Evolutionary conservation across 169 alveolate species (phyloP).

Genomic region (Babesia gibsoni): DNA sequence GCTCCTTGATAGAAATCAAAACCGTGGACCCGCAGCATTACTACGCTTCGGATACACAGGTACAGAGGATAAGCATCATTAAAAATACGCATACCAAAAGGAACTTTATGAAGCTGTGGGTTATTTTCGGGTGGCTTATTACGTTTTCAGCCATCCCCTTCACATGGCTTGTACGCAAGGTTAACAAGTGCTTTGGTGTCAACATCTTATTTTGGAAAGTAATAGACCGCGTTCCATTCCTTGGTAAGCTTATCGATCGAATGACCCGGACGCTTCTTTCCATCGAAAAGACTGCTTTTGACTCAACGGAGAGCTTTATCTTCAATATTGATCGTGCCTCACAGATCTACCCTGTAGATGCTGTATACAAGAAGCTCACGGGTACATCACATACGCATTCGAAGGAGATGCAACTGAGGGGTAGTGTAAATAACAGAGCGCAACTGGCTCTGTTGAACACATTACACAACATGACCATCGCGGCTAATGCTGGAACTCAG

Average conservation of each 20-base stretch:
- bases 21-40: slow-evolving; percentile 4
- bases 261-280: background rate
- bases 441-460: too few species aligned
- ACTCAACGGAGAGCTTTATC: slow-evolving; percentile 4
- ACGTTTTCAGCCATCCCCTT: background rate
- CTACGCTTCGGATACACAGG: slow-evolving; percentile 5
- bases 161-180: background rate
- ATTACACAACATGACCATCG: too few species aligned
- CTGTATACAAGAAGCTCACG: slow-evolving; percentile 1
- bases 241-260: background rate
- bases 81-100: background rate
- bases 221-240: background rate
- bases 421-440: too few species aligned
- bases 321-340: slow-evolving; percentile 8
- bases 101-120: slow-evolving; percentile 3
- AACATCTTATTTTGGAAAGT: background rate
- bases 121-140: background rate
- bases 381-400: too few species aligned
- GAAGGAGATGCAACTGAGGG: too few species aligned
- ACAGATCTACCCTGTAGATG: slow-evolving; percentile 9
- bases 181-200: background rate
- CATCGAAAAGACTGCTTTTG: slow-evolving; percentile 1
- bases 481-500: too few species aligned
- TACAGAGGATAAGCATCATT: background rate
- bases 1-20: slow-evolving; percentile 13